Percentiles rank a stretch among this genome's conserved stretches.
Evolutionary conservation across 805 yeast genomes (phyloP).

Genomic region (Wickerhamiella kurtzmanii): DNA sequence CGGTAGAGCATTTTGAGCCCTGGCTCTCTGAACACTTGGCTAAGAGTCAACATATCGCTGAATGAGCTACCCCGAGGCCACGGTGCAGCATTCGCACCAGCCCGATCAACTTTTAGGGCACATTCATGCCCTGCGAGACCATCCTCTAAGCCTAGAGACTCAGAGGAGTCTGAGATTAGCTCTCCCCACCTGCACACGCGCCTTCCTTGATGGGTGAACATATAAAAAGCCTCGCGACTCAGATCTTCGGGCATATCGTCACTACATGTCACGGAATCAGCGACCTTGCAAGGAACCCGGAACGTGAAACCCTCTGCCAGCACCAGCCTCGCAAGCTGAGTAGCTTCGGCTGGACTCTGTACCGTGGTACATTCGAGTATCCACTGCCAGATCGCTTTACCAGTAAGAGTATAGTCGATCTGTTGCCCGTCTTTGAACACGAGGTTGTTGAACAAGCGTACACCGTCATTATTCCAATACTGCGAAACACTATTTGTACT

Average conservation of each 20-base stretch:
- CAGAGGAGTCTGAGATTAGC: not conserved
- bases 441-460: conserved; percentile 41
- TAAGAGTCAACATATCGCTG: conserved; percentile 2
- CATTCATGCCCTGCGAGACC: not conserved
- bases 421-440: conserved; percentile 19
- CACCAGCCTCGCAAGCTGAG: conserved; percentile 11
- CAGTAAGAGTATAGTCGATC: conserved; percentile 42
- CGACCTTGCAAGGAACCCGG: conserved; percentile 8
- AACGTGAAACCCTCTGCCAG: conserved; percentile 25
- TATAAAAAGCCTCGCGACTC: conserved; percentile 11
- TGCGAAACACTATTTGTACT: conserved; percentile 73
- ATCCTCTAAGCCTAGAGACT: not conserved
- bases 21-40: conserved; percentile 11
- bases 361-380: conserved; percentile 78
- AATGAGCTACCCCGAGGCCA: conserved; percentile 3
- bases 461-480: conserved; percentile 61
- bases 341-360: conserved; percentile 26
- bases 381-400: conserved; percentile 78
- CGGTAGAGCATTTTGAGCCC: conserved; percentile 12
- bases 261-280: conserved; percentile 7
- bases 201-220: conserved; percentile 13
- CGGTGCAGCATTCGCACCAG: not conserved
- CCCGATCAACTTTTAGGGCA: not conserved
- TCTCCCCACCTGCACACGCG: conserved; percentile 9
- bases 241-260: conserved; percentile 5